Conservation (phyloP, 2,329 filamentous ascomycete genomes). For the Cercospora sojina region DNA sequence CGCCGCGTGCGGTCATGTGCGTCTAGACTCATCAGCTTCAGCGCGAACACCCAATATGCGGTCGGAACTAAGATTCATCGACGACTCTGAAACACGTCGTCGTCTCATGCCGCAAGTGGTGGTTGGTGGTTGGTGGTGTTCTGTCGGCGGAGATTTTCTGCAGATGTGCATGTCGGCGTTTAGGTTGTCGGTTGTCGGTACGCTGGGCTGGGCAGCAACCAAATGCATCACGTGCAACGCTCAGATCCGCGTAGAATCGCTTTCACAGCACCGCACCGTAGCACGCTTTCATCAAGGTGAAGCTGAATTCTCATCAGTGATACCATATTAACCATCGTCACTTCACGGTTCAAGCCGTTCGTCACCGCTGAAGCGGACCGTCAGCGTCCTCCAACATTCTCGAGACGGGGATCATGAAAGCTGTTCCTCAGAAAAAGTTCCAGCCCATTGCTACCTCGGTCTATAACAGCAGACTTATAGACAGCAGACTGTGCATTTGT, state of each 20-base stretch:
- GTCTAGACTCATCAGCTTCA: background rate
- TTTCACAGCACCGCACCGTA: background rate
- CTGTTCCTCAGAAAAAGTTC: background rate
- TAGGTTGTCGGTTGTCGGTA: background rate
- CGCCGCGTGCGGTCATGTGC: constrained; percentile 18
- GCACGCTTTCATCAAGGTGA: background rate
- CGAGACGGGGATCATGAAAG: background rate
- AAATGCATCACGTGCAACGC: background rate
- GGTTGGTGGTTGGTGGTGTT: background rate
- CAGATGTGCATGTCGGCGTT: background rate
- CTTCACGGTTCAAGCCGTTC: background rate
- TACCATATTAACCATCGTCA: background rate
- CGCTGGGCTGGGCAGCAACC: background rate
- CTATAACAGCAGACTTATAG: background rate
- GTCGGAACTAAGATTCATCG: background rate
- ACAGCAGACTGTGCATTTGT: background rate
- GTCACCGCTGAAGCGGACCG: background rate
- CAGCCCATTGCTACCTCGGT: background rate
- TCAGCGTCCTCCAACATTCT: background rate
- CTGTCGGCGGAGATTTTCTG: background rate
- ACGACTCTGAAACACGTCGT: background rate
- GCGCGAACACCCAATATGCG: background rate
- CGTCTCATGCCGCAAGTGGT: background rate
- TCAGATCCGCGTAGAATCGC: background rate
- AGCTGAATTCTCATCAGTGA: background rate